Evolutionary conservation across 2,329 filamentous ascomycete genomes (phyloP).

Genomic region (Talaromyces sp.): DNA sequence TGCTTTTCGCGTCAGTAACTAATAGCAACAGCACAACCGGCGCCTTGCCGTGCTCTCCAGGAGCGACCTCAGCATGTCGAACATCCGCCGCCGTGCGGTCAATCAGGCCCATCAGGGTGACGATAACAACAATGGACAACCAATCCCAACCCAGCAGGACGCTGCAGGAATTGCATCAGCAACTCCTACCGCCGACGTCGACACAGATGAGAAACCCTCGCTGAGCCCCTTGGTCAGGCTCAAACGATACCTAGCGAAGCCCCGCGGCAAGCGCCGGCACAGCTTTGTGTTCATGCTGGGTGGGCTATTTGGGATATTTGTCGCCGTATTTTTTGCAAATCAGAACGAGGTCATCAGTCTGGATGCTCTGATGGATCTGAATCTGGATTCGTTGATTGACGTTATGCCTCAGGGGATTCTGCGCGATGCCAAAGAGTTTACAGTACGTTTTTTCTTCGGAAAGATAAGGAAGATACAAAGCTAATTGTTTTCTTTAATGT

Average conservation of each 20-base stretch:
- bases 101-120: conserved; percentile 22
- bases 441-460: conserved; percentile 51
- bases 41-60: neutral
- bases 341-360: conserved; percentile 86
- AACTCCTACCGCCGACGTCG: neutral
- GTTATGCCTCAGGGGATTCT: conserved; percentile 81
- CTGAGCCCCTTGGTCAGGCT: conserved; percentile 22
- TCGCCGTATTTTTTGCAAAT: conserved; percentile 83
- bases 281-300: conserved; percentile 83
- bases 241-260: conserved; percentile 20
- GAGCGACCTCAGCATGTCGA: conserved; percentile 21
- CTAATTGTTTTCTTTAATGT: conserved; percentile 9
- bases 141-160: conserved; percentile 5
- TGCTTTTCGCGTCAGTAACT: neutral
- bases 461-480: conserved; percentile 5
- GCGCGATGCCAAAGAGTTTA: conserved; percentile 77
- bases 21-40: neutral
- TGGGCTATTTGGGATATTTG: conserved; percentile 82
- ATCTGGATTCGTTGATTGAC: conserved; percentile 80
- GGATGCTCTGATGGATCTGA: conserved; percentile 64
- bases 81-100: conserved; percentile 39
- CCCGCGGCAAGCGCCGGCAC: conserved; percentile 64
- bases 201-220: conserved; percentile 24
- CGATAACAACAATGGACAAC: conserved; percentile 1
- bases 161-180: neutral